Evolutionary conservation across 2,329 filamentous ascomycete genomes (phyloP).

Genomic region (Aureobasidium sp.): DNA sequence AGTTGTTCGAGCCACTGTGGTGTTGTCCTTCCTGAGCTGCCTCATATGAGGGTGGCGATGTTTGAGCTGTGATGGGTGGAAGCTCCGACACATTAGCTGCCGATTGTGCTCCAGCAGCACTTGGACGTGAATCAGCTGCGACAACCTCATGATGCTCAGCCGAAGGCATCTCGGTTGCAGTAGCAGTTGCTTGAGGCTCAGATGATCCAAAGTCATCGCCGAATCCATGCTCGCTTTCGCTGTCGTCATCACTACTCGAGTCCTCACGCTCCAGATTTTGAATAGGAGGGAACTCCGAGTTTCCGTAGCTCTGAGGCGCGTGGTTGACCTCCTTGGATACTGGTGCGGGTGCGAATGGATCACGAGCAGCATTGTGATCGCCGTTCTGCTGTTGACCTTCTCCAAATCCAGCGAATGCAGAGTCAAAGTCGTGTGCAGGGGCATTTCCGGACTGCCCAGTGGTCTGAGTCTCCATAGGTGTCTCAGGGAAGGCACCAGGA

Average conservation of each 20-base stretch:
- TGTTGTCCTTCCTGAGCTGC: constrained; percentile 27
- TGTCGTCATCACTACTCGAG: constrained; percentile 63
- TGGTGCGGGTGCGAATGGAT: constrained; percentile 33
- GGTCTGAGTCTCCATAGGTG: constrained; percentile 27
- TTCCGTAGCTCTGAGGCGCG: constrained; percentile 17
- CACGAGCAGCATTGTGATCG: constrained; percentile 12
- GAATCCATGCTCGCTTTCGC: constrained; percentile 64
- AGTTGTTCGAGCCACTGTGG: constrained; percentile 27
- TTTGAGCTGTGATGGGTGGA: constrained; percentile 46
- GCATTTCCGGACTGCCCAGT: constrained; percentile 1
- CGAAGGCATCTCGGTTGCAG: constrained; percentile 2
- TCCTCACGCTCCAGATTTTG: constrained; percentile 75
- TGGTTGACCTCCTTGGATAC: constrained; percentile 18
- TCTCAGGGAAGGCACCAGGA: constrained; percentile 41
- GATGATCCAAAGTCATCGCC: constrained; percentile 83
- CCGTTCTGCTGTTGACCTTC: constrained; percentile 18
- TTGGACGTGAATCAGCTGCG: background rate
- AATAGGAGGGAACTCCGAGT: constrained; percentile 79
- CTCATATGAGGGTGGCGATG: constrained; percentile 50
- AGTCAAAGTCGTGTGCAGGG: constrained; percentile 61
- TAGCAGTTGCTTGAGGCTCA: constrained; percentile 27
- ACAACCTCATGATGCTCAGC: background rate
- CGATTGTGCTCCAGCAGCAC: constrained; percentile 20
- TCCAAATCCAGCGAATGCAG: constrained; percentile 70
- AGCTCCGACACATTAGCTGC: constrained; percentile 31